Evolutionary conservation across 2,329 filamentous ascomycete species (phyloP), one percentile per base, ranked within the genome.

Genomic region (Nakataea oryzae): DNA sequence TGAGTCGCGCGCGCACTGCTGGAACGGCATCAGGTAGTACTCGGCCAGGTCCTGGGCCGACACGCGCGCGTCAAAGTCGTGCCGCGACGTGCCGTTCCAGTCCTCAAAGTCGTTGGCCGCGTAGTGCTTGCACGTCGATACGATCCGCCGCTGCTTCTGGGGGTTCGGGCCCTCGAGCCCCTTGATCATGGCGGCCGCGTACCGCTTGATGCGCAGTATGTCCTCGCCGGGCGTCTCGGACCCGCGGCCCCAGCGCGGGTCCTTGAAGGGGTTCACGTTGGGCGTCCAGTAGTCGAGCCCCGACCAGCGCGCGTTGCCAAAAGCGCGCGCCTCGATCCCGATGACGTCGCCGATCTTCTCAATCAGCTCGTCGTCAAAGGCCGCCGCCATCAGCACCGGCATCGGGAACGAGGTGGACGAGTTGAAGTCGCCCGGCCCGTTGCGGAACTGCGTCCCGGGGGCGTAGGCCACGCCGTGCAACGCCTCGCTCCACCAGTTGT

Each of bases 1-100:
- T 3, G 80, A 79, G 67, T 86, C 82, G 13, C 81, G 76, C 57
- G 80, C 83, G 70, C 86, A 88, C 69, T 79, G 79, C 67, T 86
- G 76, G 73, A 90, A 90, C 0, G 85, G 80, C 1, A 83, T 85
- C 54, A 87, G 77, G 68, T 87, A 89, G 72, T 89, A 90, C 67
- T 89, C 86, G 0, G 81, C 78, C 5, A 90, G 73, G 64, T 90
- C 87, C 66, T 89, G 86, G 59, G 77, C 74, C 12, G 67, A 65
- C 3, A 72, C 66, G 2, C 77, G 41, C 17, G 70, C 75, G 65
- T 90, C 85, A 66, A 88, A 86, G 61, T 76, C 73, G 28, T 78
- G 67, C 2, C 70, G 65, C n/a, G 58, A 59, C 0, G 64, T 61
- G 12, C 68, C 66, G 54, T 65, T 63, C 67, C 67, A 69, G 26